A percentile compares a stretch with the other conserved stretches of the same genome.
Conservation (phyloP, 2,329 filamentous ascomycete genomes). For the Phyllosticta ampelicida region DNA sequence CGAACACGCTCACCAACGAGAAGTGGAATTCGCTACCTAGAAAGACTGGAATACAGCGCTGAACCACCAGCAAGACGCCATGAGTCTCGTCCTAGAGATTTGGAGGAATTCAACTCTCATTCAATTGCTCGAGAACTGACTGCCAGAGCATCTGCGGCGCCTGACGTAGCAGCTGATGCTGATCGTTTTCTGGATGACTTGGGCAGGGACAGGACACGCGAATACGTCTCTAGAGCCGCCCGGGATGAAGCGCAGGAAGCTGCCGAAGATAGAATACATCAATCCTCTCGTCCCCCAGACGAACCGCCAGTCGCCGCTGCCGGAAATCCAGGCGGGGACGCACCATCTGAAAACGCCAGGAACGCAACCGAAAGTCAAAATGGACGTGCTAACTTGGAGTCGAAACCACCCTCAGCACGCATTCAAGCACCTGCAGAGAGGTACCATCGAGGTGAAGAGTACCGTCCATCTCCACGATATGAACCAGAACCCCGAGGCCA, state of each 20-base stretch:
- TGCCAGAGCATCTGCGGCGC: conserved; percentile 12
- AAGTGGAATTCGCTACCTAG: conserved; percentile 20
- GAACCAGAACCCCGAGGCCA: conserved; percentile 4
- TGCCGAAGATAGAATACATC: conserved; percentile 4
- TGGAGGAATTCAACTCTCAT: conserved; percentile 3
- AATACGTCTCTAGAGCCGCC: conserved; percentile 7
- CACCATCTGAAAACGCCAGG: not conserved
- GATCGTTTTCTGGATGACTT: conserved; percentile 27
- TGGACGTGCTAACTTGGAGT: not conserved
- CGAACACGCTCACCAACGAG: conserved; percentile 19
- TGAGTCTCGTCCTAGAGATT: conserved; percentile 19
- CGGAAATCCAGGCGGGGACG: not conserved
- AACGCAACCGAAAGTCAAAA: not conserved
- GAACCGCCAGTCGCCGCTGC: not conserved
- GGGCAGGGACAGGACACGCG: conserved; percentile 15
- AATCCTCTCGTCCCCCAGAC: not conserved
- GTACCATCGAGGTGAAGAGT: not conserved
- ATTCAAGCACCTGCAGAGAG: not conserved
- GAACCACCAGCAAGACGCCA: conserved; percentile 19
- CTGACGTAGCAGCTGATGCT: conserved; percentile 18
- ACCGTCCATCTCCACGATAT: not conserved
- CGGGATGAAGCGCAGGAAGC: conserved; percentile 7
- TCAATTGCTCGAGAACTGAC: conserved; percentile 8
- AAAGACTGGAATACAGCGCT: conserved; percentile 17
- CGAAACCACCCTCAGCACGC: not conserved